A percentile compares a stretch with the other conserved stretches of the same genome.
These are phyloP conservation scores for Metarhizium album DNA, from an alignment of 2,329 filamentous ascomycete genomes.

Conservation along the genomic window DNA sequence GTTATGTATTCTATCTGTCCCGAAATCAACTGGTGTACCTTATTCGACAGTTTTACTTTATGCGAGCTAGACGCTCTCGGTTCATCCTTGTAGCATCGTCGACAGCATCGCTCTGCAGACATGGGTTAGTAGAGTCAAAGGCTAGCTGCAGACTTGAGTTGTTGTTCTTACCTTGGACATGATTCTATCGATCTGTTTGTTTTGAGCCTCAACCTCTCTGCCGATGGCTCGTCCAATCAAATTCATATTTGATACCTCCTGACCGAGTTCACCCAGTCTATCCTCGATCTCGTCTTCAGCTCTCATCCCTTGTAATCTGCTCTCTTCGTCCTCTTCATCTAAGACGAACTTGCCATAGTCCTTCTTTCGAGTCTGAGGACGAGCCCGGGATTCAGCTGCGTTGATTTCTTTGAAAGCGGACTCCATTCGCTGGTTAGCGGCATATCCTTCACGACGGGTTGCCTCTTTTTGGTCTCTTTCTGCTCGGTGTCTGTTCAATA, in stretches of 20 bases:
- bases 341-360: constrained; percentile 59
- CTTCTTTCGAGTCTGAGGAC: constrained; percentile 26
- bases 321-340: constrained; percentile 50
- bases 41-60: constrained; percentile 23
- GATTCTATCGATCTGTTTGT: constrained; percentile 64
- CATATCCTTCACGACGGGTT: constrained; percentile 41
- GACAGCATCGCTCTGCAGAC: constrained; percentile 64
- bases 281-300: constrained; percentile 45
- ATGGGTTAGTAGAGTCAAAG: constrained; percentile 17
- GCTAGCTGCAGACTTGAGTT: background rate
- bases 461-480: constrained; percentile 57
- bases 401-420: constrained; percentile 33
- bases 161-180: constrained; percentile 54
- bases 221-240: constrained; percentile 63
- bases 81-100: constrained; percentile 75
- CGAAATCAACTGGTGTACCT: background rate
- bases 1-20: background rate
- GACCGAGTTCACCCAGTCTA: constrained; percentile 53
- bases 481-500: constrained; percentile 56
- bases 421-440: constrained; percentile 44
- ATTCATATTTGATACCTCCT: constrained; percentile 62
- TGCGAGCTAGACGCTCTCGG: constrained; percentile 57
- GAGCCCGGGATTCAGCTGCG: constrained; percentile 13
- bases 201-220: constrained; percentile 65
- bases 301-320: constrained; percentile 25